These are phyloP conservation scores for Diaporthe longicolla DNA, from an alignment of 2,329 filamentous ascomycete species.

Conservation along the genomic window DNA sequence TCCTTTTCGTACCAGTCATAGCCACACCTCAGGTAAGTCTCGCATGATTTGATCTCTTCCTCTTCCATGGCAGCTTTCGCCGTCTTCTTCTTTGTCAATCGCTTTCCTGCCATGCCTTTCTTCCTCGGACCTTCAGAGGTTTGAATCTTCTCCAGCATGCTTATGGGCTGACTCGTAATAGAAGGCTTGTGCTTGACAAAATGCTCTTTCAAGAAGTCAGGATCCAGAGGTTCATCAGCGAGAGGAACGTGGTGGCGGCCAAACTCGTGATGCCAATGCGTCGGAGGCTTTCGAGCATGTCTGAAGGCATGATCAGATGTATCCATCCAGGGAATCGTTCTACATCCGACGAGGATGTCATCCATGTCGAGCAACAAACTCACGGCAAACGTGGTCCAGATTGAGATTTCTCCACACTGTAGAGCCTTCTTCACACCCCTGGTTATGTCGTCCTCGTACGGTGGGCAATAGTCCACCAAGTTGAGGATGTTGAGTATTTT, in stretches of 20 bases:
- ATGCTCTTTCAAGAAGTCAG: not conserved
- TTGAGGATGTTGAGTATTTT: not conserved
- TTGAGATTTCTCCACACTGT: not conserved
- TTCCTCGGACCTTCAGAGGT: conserved; percentile 10
- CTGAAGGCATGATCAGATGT: not conserved
- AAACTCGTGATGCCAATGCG: conserved; percentile 18
- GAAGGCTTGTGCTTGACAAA: not conserved
- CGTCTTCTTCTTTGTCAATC: not conserved
- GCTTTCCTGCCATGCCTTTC: not conserved
- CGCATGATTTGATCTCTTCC: not conserved
- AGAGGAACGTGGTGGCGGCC: conserved; percentile 1
- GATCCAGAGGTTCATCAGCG: not conserved
- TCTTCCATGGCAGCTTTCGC: not conserved
- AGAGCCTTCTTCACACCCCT: not conserved
- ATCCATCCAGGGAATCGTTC: not conserved
- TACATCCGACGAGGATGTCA: not conserved
- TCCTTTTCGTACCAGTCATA: conserved; percentile 20
- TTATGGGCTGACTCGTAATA: not conserved
- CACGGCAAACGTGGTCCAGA: conserved; percentile 10
- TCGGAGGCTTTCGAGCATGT: not conserved
- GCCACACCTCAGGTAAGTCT: conserved; percentile 7
- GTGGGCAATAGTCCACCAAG: not conserved
- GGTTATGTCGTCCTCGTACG: conserved; percentile 23
- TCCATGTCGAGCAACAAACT: conserved; percentile 25
- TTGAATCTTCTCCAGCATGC: conserved; percentile 2